Evolutionary conservation across 1,284 basidiomycete genomes (phyloP).

Genomic region (Peniophora sp.): DNA sequence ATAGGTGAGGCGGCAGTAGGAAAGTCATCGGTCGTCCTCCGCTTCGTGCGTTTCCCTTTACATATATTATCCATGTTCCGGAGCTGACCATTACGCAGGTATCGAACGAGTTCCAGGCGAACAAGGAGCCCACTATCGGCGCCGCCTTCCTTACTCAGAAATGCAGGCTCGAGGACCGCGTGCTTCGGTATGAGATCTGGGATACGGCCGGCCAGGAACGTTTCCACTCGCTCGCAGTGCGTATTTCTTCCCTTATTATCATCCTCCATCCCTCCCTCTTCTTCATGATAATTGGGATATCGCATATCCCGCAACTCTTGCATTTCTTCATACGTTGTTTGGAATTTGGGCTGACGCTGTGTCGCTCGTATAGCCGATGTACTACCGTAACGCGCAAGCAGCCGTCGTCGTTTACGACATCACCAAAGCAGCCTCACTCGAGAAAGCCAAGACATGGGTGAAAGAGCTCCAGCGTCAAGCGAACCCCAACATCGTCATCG

Average conservation of each 20-base stretch:
- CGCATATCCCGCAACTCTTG: too few species aligned
- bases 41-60: conserved; percentile 67
- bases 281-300: too few species aligned
- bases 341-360: neutral
- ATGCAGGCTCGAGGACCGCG: conserved; percentile 85
- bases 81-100: conserved; percentile 38
- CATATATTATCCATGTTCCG: conserved; percentile 3
- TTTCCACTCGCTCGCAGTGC: conserved; percentile 85
- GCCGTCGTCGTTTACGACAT: conserved; percentile 98
- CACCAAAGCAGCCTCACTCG: conserved; percentile 88
- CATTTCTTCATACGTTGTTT: too few species aligned
- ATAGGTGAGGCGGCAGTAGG: conserved; percentile 97
- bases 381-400: conserved; percentile 97
- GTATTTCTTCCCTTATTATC: conserved; percentile 17
- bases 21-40: conserved; percentile 97
- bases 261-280: conserved; percentile 6
- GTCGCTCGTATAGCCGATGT: conserved; percentile 68
- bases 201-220: conserved; percentile 94
- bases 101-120: conserved; percentile 91
- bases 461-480: conserved; percentile 99
- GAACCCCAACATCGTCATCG: conserved; percentile 98
- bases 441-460: conserved; percentile 99
- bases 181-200: conserved; percentile 95
- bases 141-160: conserved; percentile 91
- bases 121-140: conserved; percentile 98